Conservation (phyloP, 805 yeast species). For the Phaffomyces opuntiae region DNA sequence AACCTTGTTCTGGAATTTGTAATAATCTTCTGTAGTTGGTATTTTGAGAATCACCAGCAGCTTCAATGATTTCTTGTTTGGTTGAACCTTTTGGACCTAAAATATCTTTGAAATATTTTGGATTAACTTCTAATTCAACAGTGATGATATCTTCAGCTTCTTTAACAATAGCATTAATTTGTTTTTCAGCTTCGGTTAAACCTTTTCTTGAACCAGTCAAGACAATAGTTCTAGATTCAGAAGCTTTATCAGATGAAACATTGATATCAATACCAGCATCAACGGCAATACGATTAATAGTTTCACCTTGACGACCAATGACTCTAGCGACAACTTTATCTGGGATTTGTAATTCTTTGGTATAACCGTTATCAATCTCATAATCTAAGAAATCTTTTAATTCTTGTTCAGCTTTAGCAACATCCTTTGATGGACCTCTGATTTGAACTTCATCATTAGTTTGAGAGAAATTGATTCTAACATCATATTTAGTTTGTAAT, state of each 20-base stretch:
- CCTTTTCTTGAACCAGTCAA: conserved; percentile 74
- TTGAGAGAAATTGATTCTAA: conserved; percentile 69
- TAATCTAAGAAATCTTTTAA: conserved; percentile 74
- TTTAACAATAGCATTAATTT: conserved; percentile 54
- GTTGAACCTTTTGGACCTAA: conserved; percentile 75
- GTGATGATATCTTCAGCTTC: conserved; percentile 58
- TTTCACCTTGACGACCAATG: conserved; percentile 86
- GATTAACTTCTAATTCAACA: conserved; percentile 57
- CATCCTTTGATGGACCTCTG: conserved; percentile 89
- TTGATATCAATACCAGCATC: conserved; percentile 39
- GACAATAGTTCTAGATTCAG: conserved; percentile 53
- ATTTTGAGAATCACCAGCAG: conserved; percentile 69
- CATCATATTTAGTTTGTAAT: conserved; percentile 82
- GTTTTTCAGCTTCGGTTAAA: conserved; percentile 62
- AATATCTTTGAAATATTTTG: conserved; percentile 65
- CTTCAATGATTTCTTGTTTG: conserved; percentile 63
- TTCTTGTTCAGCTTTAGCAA: conserved; percentile 75
- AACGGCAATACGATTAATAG: conserved; percentile 72
- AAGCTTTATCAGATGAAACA: conserved; percentile 37
- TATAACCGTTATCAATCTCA: conserved; percentile 80
- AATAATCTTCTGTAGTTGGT: conserved; percentile 46
- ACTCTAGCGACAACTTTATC: conserved; percentile 70
- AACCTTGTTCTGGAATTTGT: conserved; percentile 61
- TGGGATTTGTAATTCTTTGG: conserved; percentile 60
- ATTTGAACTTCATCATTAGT: conserved; percentile 55